Percentiles rank a stretch among this genome's conserved stretches.
These are phyloP conservation scores for Talaromyces sp. DNA, from an alignment of 2,329 filamentous ascomycete species.

Conservation along the genomic window DNA sequence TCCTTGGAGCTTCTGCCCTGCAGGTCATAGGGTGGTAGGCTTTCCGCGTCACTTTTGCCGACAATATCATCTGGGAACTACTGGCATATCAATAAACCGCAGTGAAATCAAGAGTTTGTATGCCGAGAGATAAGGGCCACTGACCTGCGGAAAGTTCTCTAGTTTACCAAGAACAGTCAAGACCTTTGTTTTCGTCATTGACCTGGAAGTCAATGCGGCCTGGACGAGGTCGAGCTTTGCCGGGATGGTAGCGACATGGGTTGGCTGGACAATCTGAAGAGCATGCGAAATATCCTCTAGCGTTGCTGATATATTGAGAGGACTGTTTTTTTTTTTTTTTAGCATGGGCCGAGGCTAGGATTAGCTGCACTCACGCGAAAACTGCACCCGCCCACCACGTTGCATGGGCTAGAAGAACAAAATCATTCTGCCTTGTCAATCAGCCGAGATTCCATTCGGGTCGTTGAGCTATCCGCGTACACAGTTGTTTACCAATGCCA, in stretches of 20 bases:
- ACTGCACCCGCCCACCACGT: constrained; percentile 22
- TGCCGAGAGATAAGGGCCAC: not conserved
- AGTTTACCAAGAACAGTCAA: not conserved
- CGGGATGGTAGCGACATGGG: constrained; percentile 18
- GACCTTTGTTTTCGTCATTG: constrained; percentile 2
- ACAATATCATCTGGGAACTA: constrained; percentile 19
- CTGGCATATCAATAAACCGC: not conserved
- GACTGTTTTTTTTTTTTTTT: not conserved
- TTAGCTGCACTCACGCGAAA: constrained; percentile 15
- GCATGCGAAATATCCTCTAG: constrained; percentile 21
- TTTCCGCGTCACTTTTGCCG: constrained; percentile 10
- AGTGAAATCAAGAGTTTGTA: not conserved
- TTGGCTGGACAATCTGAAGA: constrained; percentile 18
- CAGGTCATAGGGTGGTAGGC: constrained; percentile 18
- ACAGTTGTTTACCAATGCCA: constrained; percentile 22
- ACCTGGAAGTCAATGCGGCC: constrained; percentile 13
- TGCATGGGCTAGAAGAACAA: constrained; percentile 22
- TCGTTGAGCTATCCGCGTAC: not conserved
- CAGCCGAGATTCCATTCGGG: not conserved
- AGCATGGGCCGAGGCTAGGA: too few species aligned
- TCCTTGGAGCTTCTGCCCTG: constrained; percentile 16
- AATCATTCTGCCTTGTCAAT: constrained; percentile 17
- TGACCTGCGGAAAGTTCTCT: not conserved
- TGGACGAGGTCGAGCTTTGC: constrained; percentile 17
- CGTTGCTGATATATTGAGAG: constrained; percentile 18